Evolutionary conservation across 2,329 filamentous ascomycete species (phyloP).

Genomic region (Diaporthe nobilis): DNA sequence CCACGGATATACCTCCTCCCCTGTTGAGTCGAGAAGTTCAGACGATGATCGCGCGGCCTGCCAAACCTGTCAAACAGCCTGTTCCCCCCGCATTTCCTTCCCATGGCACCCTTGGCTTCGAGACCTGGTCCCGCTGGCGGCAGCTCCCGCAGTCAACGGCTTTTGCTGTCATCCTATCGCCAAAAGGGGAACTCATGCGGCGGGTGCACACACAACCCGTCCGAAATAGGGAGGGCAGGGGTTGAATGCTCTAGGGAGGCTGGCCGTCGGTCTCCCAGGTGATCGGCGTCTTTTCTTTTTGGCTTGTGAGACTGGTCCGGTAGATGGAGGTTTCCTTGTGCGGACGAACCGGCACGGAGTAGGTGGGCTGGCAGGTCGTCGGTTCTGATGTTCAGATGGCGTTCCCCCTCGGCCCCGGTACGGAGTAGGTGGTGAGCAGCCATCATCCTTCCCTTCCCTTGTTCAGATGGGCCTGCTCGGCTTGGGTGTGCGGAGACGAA

Average conservation of each 20-base stretch:
- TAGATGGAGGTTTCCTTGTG: slow-evolving; percentile 5
- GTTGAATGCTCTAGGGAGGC: not conserved
- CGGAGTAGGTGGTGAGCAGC: not conserved
- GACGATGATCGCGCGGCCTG: slow-evolving; percentile 1
- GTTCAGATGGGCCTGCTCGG: not conserved
- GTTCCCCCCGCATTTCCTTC: not conserved
- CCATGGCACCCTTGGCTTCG: slow-evolving; percentile 10
- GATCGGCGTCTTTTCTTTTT: not conserved
- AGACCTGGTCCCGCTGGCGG: not conserved
- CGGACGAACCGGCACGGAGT: slow-evolving; percentile 10
- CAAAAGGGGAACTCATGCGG: slow-evolving; percentile 17
- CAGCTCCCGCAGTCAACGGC: slow-evolving; percentile 20
- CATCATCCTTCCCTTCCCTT: not conserved
- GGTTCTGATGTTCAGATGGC: not conserved
- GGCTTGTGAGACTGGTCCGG: slow-evolving; percentile 1
- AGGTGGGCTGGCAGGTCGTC: not conserved
- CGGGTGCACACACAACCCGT: not conserved
- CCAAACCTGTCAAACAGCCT: not conserved
- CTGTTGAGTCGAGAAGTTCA: slow-evolving; percentile 12
- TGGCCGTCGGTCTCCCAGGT: not conserved
- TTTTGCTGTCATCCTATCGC: slow-evolving; percentile 1
- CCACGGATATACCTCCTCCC: not conserved
- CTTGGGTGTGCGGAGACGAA: slow-evolving; percentile 11
- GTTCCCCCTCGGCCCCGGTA: not conserved
- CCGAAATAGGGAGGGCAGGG: not conserved